Evolutionary conservation across 306 rosid species (phyloP), one percentile per base, ranked within the genome.

Genomic region (Phaseolus lunatus): DNA sequence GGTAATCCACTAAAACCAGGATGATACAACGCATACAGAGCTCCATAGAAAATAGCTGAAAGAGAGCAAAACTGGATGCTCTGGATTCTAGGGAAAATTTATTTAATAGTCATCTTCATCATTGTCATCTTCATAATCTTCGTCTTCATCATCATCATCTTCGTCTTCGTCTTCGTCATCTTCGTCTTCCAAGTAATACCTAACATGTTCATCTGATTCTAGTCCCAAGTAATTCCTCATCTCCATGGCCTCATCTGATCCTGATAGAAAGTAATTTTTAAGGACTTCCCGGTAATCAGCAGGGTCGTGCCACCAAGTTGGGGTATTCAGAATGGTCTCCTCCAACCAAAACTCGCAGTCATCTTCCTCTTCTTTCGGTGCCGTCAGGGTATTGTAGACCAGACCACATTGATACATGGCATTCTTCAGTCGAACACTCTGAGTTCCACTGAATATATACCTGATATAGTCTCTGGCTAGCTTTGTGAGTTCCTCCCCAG

Each of bases 381-480:
- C 27, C 0, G 59, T 84, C 61, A 82, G 12, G 49, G 18, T 16
- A 73, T 20, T 19, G 79, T 57, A 88, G 65, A 84, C 37, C 29
- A 9, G 48, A 56, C 87, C 84, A 93, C 87, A 84, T 33, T 57
- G 5, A 37, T 50, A 4, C 92, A 89, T 82, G 53, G 74, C 56
- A 23, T 77, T 82, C 86, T 43, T 83, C 35, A 95, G 74, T 45
- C 98, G 90, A 41, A 26, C 64, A 72, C 88, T 92, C 83, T 44
- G 67, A 20, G 44, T 72, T 44, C 92, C 93, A 13, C 90, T 82
- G 23, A 77, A 73, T 3, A 87, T 14, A 86, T 77, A 95, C 87
- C 78, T 92, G 73, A 92, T 39, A 68, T 82, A 89, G 82, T 92
- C 98, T 88, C 67, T 87, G 2, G 80, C 87, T 57, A 88, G 81